phyloP scores from a whole-genome alignment of 768 basidiomycete genomes.

The Trametes coccinea region DNA sequence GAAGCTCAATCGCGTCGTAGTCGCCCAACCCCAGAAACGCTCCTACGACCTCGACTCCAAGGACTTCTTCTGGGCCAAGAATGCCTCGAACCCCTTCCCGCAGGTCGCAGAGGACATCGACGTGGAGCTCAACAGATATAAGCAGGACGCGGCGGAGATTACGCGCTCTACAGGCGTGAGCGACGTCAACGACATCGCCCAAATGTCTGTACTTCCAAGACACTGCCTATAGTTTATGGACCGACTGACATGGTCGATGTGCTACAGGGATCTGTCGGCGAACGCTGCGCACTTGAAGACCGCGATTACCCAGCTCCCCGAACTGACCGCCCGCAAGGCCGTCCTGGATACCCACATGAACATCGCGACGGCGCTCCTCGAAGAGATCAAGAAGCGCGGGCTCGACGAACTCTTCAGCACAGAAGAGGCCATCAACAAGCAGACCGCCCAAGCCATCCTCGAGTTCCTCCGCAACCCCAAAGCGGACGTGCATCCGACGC shows the following conservation, averaged over 20 bases:
- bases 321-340: constrained; percentile 94
- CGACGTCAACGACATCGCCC: constrained; percentile 92
- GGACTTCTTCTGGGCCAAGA: constrained; percentile 99
- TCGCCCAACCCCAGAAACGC: constrained; percentile 73
- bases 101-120: constrained; percentile 99
- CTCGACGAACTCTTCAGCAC: constrained; percentile 97
- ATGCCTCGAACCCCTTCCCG: constrained; percentile 95
- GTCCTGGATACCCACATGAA: constrained; percentile 99
- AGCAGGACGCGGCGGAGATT: constrained; percentile 95
- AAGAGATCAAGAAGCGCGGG: constrained; percentile 92
- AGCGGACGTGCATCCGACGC: constrained; percentile 62
- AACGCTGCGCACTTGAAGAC: constrained; percentile 96
- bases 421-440: constrained; percentile 88
- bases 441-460: constrained; percentile 78
- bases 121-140: constrained; percentile 85
- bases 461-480: constrained; percentile 81
- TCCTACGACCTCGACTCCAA: constrained; percentile 97
- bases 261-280: constrained; percentile 75
- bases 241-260: background rate
- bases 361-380: constrained; percentile 91
- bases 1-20: constrained; percentile 91
- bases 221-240: background rate
- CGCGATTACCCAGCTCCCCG: constrained; percentile 95
- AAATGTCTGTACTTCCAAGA: constrained; percentile 62
- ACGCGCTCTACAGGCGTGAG: constrained; percentile 95